Conservation (phyloP, 768 basidiomycete genomes). For the Mycena maculata region DNA sequence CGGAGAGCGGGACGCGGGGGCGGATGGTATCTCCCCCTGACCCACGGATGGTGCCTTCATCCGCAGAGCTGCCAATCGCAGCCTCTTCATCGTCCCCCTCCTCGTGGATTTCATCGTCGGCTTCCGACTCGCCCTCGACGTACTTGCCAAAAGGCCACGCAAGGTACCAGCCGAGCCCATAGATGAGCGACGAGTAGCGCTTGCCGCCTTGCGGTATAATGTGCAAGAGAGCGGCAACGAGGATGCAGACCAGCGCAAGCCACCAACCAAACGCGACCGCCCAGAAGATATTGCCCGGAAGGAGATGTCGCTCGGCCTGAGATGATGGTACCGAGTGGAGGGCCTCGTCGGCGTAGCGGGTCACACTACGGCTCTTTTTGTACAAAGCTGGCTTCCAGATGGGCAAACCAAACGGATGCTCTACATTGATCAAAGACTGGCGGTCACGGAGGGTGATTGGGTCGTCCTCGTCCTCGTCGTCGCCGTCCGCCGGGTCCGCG, state of each 20-base stretch:
- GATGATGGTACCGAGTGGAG: constrained; percentile 93
- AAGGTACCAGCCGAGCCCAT: constrained; percentile 95
- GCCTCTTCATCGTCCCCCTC: constrained; percentile 53
- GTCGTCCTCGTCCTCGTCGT: constrained; percentile 68
- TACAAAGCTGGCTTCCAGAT: constrained; percentile 99
- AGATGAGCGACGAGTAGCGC: constrained; percentile 87
- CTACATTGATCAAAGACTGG: constrained; percentile 98
- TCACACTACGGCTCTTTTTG: constrained; percentile 97
- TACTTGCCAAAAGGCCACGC: constrained; percentile 99
- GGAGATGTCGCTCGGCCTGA: constrained; percentile 91
- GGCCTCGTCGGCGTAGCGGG: constrained; percentile 94
- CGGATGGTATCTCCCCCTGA: too few species aligned
- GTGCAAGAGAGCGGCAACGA: constrained; percentile 74
- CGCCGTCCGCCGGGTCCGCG: constrained; percentile 51
- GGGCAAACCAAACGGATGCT: constrained; percentile 98
- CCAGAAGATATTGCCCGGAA: constrained; percentile 97
- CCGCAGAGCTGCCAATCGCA: constrained; percentile 35
- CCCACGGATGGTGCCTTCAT: constrained; percentile 40
- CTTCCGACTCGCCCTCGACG: constrained; percentile 81
- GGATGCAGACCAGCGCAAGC: constrained; percentile 80
- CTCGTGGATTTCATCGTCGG: constrained; percentile 52
- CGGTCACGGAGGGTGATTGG: constrained; percentile 94
- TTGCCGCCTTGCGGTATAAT: constrained; percentile 83
- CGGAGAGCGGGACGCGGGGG: constrained; percentile 49
- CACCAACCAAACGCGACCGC: constrained; percentile 92